Percentiles rank a stretch among this genome's conserved stretches.
Conservation (phyloP, 2,329 filamentous ascomycete genomes). For the Neofusicoccum umdonicola region DNA sequence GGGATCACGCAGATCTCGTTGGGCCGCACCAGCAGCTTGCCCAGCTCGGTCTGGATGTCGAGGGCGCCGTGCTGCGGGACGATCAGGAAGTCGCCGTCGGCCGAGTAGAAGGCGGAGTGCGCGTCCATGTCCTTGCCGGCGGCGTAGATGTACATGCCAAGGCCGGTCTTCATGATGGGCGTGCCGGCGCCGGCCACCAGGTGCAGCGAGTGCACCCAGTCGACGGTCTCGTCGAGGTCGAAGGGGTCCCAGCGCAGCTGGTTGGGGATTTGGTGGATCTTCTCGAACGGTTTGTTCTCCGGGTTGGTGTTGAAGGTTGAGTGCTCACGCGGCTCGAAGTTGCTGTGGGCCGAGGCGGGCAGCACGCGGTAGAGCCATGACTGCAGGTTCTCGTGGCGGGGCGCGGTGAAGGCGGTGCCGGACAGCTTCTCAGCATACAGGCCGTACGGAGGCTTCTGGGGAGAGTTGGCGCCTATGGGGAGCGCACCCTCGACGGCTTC, state of each 20-base stretch:
- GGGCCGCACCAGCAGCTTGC: constrained; percentile 61
- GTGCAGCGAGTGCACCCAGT: constrained; percentile 68
- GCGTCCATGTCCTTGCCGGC: constrained; percentile 74
- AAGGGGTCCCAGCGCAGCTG: constrained; percentile 80
- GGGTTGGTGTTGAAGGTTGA: constrained; percentile 51
- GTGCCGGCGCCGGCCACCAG: constrained; percentile 78
- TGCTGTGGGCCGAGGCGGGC: constrained; percentile 57
- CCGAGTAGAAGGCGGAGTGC: constrained; percentile 78
- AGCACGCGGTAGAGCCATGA: constrained; percentile 59
- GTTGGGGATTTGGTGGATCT: constrained; percentile 73
- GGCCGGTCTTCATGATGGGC: constrained; percentile 71
- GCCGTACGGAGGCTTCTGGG: constrained; percentile 74
- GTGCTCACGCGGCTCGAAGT: constrained; percentile 51
- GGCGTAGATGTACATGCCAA: constrained; percentile 79
- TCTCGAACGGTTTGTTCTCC: constrained; percentile 50
- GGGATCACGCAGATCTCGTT: constrained; percentile 68
- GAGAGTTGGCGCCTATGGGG: constrained; percentile 74
- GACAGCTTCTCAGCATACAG: constrained; percentile 74
- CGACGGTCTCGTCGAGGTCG: constrained; percentile 66
- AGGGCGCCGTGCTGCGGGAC: constrained; percentile 64
- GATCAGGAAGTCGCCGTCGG: constrained; percentile 68
- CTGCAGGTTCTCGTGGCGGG: constrained; percentile 56
- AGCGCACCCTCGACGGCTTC: constrained; percentile 74
- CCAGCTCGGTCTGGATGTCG: constrained; percentile 68
- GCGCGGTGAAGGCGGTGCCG: constrained; percentile 60